Conservation (phyloP, 129 eudicot species). For the Chrysanthemum seticuspe region DNA sequence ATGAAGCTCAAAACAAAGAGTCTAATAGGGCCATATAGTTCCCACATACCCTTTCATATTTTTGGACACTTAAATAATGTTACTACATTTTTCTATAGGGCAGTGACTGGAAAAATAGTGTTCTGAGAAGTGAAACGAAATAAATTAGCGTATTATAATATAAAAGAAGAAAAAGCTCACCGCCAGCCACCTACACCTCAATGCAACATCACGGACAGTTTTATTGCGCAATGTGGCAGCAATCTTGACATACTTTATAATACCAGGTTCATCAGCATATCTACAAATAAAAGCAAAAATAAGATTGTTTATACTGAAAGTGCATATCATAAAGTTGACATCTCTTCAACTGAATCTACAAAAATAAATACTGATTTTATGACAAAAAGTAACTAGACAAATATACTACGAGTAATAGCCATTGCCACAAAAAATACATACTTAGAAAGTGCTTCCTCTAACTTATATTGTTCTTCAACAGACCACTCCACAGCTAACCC, state of each 20-base stretch:
- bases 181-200: constrained; percentile 89
- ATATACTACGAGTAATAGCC: too few species aligned
- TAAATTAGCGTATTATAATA: not conserved
- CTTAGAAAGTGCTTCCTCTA: constrained; percentile 88
- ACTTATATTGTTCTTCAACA: constrained; percentile 69
- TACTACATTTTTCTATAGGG: too few species aligned
- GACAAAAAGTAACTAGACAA: not conserved
- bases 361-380: not conserved
- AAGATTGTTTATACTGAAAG: not conserved
- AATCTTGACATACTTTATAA: constrained; percentile 76
- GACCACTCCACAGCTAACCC: constrained; percentile 82
- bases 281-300: constrained; percentile 38
- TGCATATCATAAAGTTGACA: not conserved
- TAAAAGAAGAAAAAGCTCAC: constrained; percentile 54
- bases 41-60: not conserved
- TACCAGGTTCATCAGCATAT: constrained; percentile 69
- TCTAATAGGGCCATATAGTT: not conserved
- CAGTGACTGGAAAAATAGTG: too few species aligned
- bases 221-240: constrained; percentile 79
- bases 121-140: not conserved
- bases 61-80: not conserved
- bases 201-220: constrained; percentile 95
- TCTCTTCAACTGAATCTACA: not conserved
- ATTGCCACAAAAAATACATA: constrained; percentile 34
- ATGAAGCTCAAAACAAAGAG: not conserved